phyloP scores from a whole-genome alignment of 2,329 filamentous ascomycete genomes.

The Orbilia quercus region DNA sequence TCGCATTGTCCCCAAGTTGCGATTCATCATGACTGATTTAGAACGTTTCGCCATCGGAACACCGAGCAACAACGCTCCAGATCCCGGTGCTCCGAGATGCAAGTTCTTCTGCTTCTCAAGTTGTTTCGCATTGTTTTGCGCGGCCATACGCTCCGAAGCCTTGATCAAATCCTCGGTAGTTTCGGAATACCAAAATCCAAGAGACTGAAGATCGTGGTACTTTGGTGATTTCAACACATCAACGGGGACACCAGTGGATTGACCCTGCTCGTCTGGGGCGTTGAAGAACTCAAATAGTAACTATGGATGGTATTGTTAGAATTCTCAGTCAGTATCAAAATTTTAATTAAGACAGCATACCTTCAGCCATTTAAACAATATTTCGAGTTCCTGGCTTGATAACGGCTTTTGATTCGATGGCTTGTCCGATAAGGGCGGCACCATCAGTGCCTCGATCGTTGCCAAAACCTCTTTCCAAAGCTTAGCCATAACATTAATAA shows the following conservation, averaged over 20 bases:
- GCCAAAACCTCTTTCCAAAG: conserved; percentile 97
- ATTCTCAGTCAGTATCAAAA: neutral
- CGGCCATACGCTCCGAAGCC: conserved; percentile 95
- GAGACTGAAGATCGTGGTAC: conserved; percentile 94
- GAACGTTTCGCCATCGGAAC: conserved; percentile 69
- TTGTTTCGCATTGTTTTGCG: conserved; percentile 79
- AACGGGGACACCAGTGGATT: conserved; percentile 86
- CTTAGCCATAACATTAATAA: conserved; percentile 97
- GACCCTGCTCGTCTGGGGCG: conserved; percentile 84
- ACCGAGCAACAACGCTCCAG: conserved; percentile 63
- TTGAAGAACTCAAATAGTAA: conserved; percentile 95
- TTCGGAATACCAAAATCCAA: conserved; percentile 99
- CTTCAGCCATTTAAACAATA: conserved; percentile 93
- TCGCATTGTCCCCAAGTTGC: conserved; percentile 95
- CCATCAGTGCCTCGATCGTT: conserved; percentile 87
- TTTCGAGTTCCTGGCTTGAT: conserved; percentile 86
- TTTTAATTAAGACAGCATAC: conserved; percentile 28
- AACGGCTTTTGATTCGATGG: conserved; percentile 85
- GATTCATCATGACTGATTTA: conserved; percentile 87
- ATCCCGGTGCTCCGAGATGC: conserved; percentile 70
- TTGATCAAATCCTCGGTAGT: conserved; percentile 89
- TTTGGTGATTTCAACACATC: conserved; percentile 96
- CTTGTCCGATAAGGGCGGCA: conserved; percentile 95
- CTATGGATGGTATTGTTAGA: conserved; percentile 53
- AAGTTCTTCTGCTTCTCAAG: conserved; percentile 79